Conservation (phyloP, 139 green algal genomes). For the Tetradesmus obliquus region DNA sequence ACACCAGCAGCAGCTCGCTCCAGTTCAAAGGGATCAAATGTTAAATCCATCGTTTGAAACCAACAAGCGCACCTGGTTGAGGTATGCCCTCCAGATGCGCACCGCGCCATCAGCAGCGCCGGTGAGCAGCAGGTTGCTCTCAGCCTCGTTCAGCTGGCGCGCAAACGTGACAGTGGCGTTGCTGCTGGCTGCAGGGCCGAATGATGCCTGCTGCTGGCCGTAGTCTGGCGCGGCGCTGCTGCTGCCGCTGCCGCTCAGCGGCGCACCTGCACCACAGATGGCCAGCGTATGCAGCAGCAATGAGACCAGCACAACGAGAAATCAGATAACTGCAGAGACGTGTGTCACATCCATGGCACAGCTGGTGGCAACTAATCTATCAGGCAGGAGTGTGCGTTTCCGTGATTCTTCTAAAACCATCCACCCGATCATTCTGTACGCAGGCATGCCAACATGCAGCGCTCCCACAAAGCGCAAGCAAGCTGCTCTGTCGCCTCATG, state of each 20-base stretch:
- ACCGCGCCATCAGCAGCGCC: slow-evolving; percentile 78
- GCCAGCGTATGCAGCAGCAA: background rate
- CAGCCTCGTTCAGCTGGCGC: slow-evolving; percentile 82
- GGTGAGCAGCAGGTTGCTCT: slow-evolving; percentile 75
- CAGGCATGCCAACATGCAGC: too few species aligned
- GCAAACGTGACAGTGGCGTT: slow-evolving; percentile 45
- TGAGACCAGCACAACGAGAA: background rate
- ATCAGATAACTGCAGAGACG: too few species aligned
- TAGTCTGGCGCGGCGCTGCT: background rate
- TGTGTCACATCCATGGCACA: too few species aligned
- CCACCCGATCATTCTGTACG: too few species aligned
- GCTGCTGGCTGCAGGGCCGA: slow-evolving; percentile 16
- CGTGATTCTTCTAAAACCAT: too few species aligned
- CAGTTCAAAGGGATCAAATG: too few species aligned
- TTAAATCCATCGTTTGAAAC: too few species aligned
- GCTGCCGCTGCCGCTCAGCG: background rate
- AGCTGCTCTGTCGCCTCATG: too few species aligned
- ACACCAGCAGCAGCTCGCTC: background rate
- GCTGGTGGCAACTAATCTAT: too few species aligned
- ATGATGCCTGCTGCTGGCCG: background rate
- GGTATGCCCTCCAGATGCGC: slow-evolving; percentile 82
- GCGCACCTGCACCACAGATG: background rate
- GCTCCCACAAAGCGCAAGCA: too few species aligned
- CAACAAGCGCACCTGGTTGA: slow-evolving; percentile 5
- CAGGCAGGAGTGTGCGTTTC: too few species aligned